phyloP scores from a whole-genome alignment of 148 eudicot species.

The Arctostaphylos glauca region DNA sequence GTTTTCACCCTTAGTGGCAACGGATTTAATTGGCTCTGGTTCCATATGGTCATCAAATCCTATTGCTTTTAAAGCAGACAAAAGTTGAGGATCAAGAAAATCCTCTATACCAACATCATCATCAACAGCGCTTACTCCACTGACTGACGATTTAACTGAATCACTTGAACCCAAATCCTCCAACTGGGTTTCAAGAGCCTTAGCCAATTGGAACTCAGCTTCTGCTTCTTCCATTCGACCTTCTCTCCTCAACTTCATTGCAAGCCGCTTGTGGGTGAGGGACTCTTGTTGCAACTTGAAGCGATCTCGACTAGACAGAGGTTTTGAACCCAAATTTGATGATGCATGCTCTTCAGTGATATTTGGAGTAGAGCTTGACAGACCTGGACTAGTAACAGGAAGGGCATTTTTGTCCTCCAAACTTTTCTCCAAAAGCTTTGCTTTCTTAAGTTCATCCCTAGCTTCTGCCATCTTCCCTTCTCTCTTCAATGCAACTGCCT shows the following conservation, averaged over 20 bases:
- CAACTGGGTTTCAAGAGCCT: conserved; percentile 46
- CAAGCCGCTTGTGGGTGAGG: conserved; percentile 73
- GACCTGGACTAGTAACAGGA: conserved; percentile 25
- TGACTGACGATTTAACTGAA: conserved; percentile 25
- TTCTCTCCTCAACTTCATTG: conserved; percentile 81
- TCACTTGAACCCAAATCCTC: conserved; percentile 51
- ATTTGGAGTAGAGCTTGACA: conserved; percentile 29
- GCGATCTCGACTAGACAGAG: conserved; percentile 61
- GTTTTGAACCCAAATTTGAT: conserved; percentile 42
- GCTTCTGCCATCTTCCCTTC: conserved; percentile 89
- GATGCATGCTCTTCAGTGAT: conserved; percentile 35
- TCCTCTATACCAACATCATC: conserved; percentile 66
- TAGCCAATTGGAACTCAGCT: conserved; percentile 74
- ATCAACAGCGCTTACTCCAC: conserved; percentile 31
- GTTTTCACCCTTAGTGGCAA: conserved; percentile 28
- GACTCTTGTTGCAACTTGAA: conserved; percentile 83
- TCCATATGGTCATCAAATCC: conserved; percentile 53
- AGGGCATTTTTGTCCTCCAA: conserved; percentile 41
- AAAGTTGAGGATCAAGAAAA: conserved; percentile 87
- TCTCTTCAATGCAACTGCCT: conserved; percentile 69
- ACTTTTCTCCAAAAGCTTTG: conserved; percentile 69
- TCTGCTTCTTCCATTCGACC: conserved; percentile 87
- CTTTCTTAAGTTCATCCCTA: conserved; percentile 73
- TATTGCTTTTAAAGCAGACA: conserved; percentile 72
- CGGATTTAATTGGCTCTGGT: conserved; percentile 32